These are phyloP conservation scores for Asterochloris erici DNA, from an alignment of 139 green algal species.

Conservation along the genomic window DNA sequence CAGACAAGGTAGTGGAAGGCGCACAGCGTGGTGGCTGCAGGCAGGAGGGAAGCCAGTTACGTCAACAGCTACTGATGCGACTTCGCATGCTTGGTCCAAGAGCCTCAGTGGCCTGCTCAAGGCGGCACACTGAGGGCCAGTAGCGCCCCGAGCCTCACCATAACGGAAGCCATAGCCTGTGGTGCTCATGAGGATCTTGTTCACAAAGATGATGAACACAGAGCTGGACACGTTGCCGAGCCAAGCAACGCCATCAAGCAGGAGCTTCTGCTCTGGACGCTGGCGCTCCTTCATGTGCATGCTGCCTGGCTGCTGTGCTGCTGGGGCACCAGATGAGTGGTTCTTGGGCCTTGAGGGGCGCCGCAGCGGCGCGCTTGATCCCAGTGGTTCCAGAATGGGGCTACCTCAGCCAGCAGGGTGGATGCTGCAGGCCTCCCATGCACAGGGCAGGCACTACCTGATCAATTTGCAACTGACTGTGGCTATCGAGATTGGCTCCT, in stretches of 20 bases:
- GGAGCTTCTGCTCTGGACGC: slow-evolving; percentile 11
- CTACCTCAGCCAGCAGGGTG: no score
- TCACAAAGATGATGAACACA: slow-evolving; percentile 55
- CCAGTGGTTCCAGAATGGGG: no score
- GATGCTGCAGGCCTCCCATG: no score
- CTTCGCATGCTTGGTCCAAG: background rate
- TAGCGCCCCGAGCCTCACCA: slow-evolving; percentile 8
- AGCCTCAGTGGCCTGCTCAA: background rate
- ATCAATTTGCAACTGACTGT: no score
- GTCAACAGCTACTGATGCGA: background rate
- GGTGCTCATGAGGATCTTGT: slow-evolving; percentile 53
- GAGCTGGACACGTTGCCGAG: slow-evolving; percentile 36
- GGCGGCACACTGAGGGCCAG: background rate
- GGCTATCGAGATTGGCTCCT: no score
- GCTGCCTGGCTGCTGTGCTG: no score
- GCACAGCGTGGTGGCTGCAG: slow-evolving; percentile 50
- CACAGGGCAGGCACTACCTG: no score
- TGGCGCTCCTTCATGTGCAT: no score
- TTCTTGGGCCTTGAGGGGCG: no score
- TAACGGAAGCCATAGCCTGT: slow-evolving; percentile 40
- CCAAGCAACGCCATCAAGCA: slow-evolving; percentile 27
- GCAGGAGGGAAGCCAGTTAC: background rate
- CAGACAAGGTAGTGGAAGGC: slow-evolving; percentile 60
- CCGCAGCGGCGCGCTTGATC: no score
- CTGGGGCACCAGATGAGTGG: no score